phyloP scores from a whole-genome alignment of 2,329 filamentous ascomycete species.

The Fusarium sp. region DNA sequence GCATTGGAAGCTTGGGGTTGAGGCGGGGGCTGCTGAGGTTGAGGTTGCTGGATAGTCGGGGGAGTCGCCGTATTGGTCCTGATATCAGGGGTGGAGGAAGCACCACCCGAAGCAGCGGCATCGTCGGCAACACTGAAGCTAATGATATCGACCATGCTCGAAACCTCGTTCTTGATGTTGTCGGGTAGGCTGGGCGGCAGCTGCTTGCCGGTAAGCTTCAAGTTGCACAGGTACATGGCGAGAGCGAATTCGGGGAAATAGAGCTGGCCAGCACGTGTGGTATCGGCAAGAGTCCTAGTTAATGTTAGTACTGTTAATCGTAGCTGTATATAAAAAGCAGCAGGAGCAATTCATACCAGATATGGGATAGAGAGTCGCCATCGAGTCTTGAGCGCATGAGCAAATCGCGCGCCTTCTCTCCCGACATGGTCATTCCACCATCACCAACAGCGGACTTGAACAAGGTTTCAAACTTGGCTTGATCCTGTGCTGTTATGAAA shows the following conservation, averaged over 20 bases:
- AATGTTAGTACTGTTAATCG: slow-evolving; percentile 23
- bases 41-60: slow-evolving; percentile 73
- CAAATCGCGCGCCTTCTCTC: slow-evolving; percentile 91
- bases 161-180: slow-evolving; percentile 93
- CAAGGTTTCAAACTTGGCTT: slow-evolving; percentile 95
- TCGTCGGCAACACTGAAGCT: slow-evolving; percentile 92
- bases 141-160: slow-evolving; percentile 99
- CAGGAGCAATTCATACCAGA: slow-evolving; percentile 72
- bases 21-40: slow-evolving; percentile 78
- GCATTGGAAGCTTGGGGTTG: slow-evolving; percentile 80
- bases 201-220: slow-evolving; percentile 88
- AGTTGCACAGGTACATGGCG: slow-evolving; percentile 97
- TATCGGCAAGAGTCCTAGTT: slow-evolving; percentile 87
- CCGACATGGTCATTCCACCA: slow-evolving; percentile 85
- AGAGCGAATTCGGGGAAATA: slow-evolving; percentile 98
- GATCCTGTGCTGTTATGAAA: slow-evolving; percentile 94
- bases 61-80: slow-evolving; percentile 62
- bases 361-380: slow-evolving; percentile 88
- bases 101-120: slow-evolving; percentile 59
- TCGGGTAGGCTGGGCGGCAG: slow-evolving; percentile 82
- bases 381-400: slow-evolving; percentile 88
- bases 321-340: not conserved
- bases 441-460: slow-evolving; percentile 96
- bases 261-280: slow-evolving; percentile 93
- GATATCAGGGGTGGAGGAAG: slow-evolving; percentile 73